Conservation (phyloP, 2,329 filamentous ascomycete species). For the Pseudogymnoascus sp. region DNA sequence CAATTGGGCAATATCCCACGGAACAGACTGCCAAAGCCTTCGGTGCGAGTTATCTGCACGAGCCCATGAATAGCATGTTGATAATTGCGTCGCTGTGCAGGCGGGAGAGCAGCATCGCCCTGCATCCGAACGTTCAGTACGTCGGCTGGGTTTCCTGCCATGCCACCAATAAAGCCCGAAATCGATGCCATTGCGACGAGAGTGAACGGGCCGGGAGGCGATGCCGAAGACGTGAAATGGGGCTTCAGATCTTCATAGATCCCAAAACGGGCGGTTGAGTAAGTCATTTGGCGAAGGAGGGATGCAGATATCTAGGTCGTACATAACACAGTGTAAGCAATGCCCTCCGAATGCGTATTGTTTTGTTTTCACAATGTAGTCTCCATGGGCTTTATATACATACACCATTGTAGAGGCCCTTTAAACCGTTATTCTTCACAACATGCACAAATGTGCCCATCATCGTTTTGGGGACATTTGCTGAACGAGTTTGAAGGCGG, state of each 20-base stretch:
- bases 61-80: conserved; percentile 76
- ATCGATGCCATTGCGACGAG: conserved; percentile 74
- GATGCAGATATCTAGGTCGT: conserved; percentile 56
- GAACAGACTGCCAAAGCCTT: conserved; percentile 68
- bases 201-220: conserved; percentile 58
- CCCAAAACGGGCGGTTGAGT: conserved; percentile 92
- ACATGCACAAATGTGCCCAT: conserved; percentile 78
- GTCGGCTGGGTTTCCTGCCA: conserved; percentile 87
- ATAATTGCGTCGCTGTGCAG: conserved; percentile 70
- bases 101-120: conserved; percentile 69
- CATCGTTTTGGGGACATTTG: conserved; percentile 73
- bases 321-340: too few relatives aligned
- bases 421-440: conserved; percentile 63
- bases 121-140: conserved; percentile 96
- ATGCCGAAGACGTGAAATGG: conserved; percentile 46
- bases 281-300: conserved; percentile 86
- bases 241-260: conserved; percentile 91
- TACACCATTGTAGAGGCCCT: conserved; percentile 81
- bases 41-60: conserved; percentile 71
- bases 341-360: too few relatives aligned
- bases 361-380: too few relatives aligned
- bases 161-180: conserved; percentile 80
- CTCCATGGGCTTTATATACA: too few relatives aligned
- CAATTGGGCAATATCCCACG: conserved; percentile 74
- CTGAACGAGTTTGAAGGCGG: conserved; percentile 74